A percentile compares a stretch with the other conserved stretches of the same genome.
phyloP scores from a whole-genome alignment of 2,329 filamentous ascomycete genomes.

The Neophaeococcomyces mojaviensis region DNA sequence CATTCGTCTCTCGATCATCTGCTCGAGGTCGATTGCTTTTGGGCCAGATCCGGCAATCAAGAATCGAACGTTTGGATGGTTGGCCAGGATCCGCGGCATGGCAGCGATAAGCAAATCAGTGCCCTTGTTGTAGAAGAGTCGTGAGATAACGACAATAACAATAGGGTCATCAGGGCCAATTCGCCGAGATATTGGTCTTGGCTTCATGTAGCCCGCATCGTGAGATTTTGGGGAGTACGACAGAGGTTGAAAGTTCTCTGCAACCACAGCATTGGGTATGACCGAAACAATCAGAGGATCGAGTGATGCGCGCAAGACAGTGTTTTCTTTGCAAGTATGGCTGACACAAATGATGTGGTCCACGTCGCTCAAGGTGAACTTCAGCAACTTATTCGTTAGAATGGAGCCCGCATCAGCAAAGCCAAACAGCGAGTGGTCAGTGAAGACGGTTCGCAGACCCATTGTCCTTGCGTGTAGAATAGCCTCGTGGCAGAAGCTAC shows the following conservation, averaged over 20 bases:
- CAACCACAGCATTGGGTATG: conserved; percentile 94
- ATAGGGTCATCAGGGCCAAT: conserved; percentile 79
- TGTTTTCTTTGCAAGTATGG: conserved; percentile 98
- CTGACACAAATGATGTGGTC: conserved; percentile 98
- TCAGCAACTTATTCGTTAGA: conserved; percentile 90
- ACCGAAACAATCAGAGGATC: conserved; percentile 97
- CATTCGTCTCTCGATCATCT: conserved; percentile 94
- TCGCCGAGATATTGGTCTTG: conserved; percentile 52
- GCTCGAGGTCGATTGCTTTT: conserved; percentile 94
- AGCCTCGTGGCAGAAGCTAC: conserved; percentile 86
- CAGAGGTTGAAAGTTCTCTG: conserved; percentile 83
- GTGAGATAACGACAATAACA: conserved; percentile 93
- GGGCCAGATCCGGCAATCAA: conserved; percentile 93
- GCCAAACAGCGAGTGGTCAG: conserved; percentile 93
- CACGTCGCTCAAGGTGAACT: conserved; percentile 92
- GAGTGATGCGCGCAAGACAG: conserved; percentile 83
- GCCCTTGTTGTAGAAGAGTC: conserved; percentile 97
- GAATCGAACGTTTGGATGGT: conserved; percentile 88
- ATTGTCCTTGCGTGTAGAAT: conserved; percentile 93
- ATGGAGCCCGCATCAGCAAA: conserved; percentile 96
- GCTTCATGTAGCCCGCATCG: conserved; percentile 24
- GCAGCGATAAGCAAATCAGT: conserved; percentile 94
- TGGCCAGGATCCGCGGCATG: conserved; percentile 82
- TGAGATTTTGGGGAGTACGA: conserved; percentile 42
- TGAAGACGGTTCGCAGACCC: conserved; percentile 92